phyloP scores from a whole-genome alignment of 148 eudicot species.

The Diospyros lotus region DNA sequence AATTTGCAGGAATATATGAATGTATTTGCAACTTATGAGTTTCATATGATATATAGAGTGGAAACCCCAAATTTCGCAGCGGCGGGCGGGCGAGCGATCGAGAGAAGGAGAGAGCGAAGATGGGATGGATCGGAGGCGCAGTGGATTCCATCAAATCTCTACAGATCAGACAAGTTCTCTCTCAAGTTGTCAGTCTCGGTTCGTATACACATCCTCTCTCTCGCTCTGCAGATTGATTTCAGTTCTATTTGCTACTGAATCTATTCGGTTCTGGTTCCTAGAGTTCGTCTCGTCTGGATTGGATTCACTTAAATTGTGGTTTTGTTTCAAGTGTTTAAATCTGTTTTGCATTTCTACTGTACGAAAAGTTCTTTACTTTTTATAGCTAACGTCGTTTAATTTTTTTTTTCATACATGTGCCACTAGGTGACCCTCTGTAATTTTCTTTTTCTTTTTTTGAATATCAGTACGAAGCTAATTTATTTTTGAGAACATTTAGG shows the following conservation, averaged over 20 bases:
- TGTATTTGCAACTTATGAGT: no score
- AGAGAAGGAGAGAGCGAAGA: constrained; percentile 12
- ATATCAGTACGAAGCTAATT: no score
- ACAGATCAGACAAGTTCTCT: constrained; percentile 39
- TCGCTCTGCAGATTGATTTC: not conserved
- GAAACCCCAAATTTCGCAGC: no score
- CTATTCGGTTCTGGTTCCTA: no score
- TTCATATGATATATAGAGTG: no score
- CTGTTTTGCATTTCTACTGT: not conserved
- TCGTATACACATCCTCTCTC: not conserved
- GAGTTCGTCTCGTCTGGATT: no score
- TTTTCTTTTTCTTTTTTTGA: no score
- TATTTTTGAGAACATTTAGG: no score
- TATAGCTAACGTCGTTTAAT: no score
- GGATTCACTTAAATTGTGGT: not conserved
- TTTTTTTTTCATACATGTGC: no score
- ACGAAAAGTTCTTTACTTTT: not conserved
- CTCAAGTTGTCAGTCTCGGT: constrained; percentile 52
- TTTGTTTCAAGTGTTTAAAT: not conserved
- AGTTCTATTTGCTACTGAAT: not conserved
- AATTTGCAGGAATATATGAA: no score
- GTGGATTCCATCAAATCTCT: constrained; percentile 43
- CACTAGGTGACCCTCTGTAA: no score
- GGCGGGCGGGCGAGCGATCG: not conserved
- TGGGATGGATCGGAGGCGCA: constrained; percentile 51